These are phyloP conservation scores for Phytopythium delawarense DNA, from an alignment of 352 stramenopile species.

Conservation along the genomic window DNA sequence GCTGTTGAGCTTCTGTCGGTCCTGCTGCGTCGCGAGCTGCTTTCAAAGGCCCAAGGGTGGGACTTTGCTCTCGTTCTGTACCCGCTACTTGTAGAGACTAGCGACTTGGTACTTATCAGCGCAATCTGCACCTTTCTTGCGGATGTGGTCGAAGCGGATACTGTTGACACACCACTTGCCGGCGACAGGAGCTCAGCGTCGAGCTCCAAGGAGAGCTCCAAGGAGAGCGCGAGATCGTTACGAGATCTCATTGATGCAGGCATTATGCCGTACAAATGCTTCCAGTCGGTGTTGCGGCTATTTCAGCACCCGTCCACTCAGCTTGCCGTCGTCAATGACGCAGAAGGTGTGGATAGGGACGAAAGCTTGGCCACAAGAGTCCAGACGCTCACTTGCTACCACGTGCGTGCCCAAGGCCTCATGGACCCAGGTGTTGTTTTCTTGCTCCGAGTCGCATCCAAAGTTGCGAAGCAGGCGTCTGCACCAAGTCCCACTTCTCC, in stretches of 20 bases:
- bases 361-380: constrained; percentile 19
- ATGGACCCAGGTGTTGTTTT: constrained; percentile 63
- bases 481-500: not conserved
- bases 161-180: constrained; percentile 34
- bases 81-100: constrained; percentile 26
- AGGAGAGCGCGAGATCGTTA: constrained; percentile 28
- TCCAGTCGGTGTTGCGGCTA: constrained; percentile 40
- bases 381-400: constrained; percentile 62
- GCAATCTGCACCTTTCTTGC: constrained; percentile 57
- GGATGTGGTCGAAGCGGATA: constrained; percentile 52
- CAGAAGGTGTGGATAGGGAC: constrained; percentile 8
- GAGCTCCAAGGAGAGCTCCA: too few species aligned
- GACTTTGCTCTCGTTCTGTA: constrained; percentile 41
- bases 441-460: constrained; percentile 55
- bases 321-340: not conserved
- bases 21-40: constrained; percentile 46
- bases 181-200: constrained; percentile 8
- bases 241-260: constrained; percentile 50
- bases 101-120: constrained; percentile 45
- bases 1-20: constrained; percentile 59
- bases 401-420: constrained; percentile 58
- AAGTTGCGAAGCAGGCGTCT: constrained; percentile 29
- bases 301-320: constrained; percentile 21
- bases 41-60: constrained; percentile 52
- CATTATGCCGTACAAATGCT: constrained; percentile 24